Evolutionary conservation across 1,139 yeast genomes (phyloP).

Genomic region (Pichia norvegensis): DNA sequence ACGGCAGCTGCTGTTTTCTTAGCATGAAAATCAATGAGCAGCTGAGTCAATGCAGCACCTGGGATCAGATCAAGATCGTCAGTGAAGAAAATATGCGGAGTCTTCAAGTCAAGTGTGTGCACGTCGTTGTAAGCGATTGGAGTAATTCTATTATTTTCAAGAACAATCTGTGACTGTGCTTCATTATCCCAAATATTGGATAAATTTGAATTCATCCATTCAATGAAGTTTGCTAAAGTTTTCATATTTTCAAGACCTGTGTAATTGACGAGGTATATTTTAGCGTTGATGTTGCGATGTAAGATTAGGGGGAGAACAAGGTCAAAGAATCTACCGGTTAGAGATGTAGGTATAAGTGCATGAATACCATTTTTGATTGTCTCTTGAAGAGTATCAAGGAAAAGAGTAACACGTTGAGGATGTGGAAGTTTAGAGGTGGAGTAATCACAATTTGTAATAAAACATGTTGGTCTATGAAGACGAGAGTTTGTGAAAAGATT

Average conservation of each 20-base stretch:
- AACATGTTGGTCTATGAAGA: constrained; percentile 71
- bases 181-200: constrained; percentile 75
- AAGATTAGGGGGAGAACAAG: constrained; percentile 47
- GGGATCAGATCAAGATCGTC: constrained; percentile 62
- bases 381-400: constrained; percentile 55
- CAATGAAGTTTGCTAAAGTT: constrained; percentile 82
- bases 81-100: constrained; percentile 73
- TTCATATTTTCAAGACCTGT: constrained; percentile 74
- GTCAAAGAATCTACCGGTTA: constrained; percentile 81
- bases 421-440: constrained; percentile 58
- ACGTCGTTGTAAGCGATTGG: constrained; percentile 55
- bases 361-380: constrained; percentile 68
- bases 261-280: constrained; percentile 61
- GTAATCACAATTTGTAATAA: constrained; percentile 68
- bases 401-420: constrained; percentile 55
- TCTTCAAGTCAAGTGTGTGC: constrained; percentile 31
- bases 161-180: constrained; percentile 45
- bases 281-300: background rate
- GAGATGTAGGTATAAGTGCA: constrained; percentile 72
- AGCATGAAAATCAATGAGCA: constrained; percentile 51
- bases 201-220: constrained; percentile 86
- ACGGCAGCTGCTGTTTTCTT: constrained; percentile 61
- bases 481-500: constrained; percentile 47
- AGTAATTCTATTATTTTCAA: constrained; percentile 58
- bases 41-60: constrained; percentile 56